Base-by-base conservation (phyloP, 2,329 filamentous ascomycete genomes). In the Claviceps sp. region DNA sequence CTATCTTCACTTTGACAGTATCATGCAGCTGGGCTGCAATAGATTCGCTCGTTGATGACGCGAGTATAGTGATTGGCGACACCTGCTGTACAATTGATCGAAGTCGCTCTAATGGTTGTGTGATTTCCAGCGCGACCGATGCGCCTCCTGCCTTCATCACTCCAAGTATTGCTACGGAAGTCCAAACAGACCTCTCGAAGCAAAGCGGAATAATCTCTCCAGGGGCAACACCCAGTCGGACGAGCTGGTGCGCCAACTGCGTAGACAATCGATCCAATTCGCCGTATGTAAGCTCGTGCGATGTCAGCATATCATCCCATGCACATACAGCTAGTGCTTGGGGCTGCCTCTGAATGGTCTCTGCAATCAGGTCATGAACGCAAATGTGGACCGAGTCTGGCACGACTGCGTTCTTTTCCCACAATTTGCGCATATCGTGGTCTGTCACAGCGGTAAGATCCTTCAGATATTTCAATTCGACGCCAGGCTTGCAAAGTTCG, bases 171-270 rank as follows among this genome's bases (percentile, higher is more conserved):
- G 69, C 68, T 20, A 75, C 64, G 6, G 68, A 62, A 4, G 72
- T 69, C 71, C 70, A 74, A 55, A 62, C 63, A 36, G 71, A 74
- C 57, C 75, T 75, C 56, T 75, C 71, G 53, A 76, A 75, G 56
- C 71, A 74, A n/a, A 76, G 62, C 2, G 73, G 72, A 14, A 77
- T 68, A 7, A 66, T 66, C 42, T 62, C 65, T n/a, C 71, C 72
- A 11, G 64, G 51, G 2, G 52, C 56, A 38, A 71, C 62, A 16
- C 71, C 71, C n/a, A 59, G 56, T 9, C 59, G 59, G 14, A 61
- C 54, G 1, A 77, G 64, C 51, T 70, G 62, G 5, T 58, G 58
- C 3, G 73, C 73, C 7, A 76, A 62, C 1, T 58, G 57, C 34
- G 67, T 68, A 1, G 74, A 73, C 11, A 69, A 61, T 1, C 58